Evolutionary conservation across 768 basidiomycete species (phyloP).

Genomic region (Jaapia argillacea): DNA sequence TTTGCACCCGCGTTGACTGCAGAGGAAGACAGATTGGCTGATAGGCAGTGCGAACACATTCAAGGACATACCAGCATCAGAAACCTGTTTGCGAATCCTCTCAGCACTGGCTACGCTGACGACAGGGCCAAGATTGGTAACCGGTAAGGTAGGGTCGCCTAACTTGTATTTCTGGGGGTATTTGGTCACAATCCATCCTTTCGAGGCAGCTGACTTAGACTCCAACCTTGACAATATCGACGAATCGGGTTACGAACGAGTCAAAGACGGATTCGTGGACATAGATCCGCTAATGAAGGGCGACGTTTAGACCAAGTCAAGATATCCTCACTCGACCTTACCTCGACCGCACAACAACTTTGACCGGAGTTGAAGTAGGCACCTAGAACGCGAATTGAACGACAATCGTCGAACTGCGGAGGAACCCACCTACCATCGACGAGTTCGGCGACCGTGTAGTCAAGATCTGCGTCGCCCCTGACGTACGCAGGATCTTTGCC

Average conservation of each 20-base stretch:
- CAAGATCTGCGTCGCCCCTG: constrained; percentile 72
- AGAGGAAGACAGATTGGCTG: neutral
- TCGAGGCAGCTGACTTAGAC: too few species aligned
- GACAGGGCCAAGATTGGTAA: constrained; percentile 86
- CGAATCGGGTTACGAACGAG: constrained; percentile 64
- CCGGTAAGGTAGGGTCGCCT: constrained; percentile 69
- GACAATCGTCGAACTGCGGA: neutral
- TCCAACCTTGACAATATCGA: constrained; percentile 60
- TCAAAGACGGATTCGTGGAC: constrained; percentile 83
- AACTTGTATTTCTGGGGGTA: constrained; percentile 60
- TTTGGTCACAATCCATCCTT: too few species aligned
- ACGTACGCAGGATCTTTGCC: constrained; percentile 99
- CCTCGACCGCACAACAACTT: constrained; percentile 92
- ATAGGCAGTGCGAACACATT: neutral
- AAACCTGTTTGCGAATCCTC: constrained; percentile 77
- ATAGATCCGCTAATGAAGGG: constrained; percentile 64
- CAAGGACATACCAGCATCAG: constrained; percentile 57
- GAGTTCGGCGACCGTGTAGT: constrained; percentile 75
- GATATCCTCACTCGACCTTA: constrained; percentile 16
- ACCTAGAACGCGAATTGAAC: constrained; percentile 30
- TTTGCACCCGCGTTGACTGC: constrained; percentile 73
- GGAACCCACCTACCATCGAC: constrained; percentile 62
- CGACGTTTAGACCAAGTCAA: neutral
- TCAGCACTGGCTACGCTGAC: constrained; percentile 81
- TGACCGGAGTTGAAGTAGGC: constrained; percentile 97